Base-by-base conservation (phyloP, 192 early-diverging fungal species). In the Coemansia javaensis region DNA sequence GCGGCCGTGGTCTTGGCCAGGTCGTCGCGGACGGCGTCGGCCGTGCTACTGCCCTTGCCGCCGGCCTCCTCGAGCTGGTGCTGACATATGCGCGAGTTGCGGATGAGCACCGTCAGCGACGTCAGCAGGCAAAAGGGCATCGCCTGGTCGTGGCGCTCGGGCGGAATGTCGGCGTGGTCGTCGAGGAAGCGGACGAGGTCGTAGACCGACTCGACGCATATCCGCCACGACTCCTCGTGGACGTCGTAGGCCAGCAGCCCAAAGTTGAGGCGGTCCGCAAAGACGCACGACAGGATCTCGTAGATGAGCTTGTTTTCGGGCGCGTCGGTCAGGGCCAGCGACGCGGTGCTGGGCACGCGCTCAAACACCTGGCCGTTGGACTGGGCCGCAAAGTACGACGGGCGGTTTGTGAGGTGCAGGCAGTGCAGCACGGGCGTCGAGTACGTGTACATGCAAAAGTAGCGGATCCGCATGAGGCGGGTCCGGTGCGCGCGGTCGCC, bases 181-280 rank as follows among this genome's bases (percentile, higher is more conserved):
- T 72, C 61, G 0, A 72, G 37, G 18, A 50, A 53, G 7, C 30
- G 24, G 11, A 47, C 30, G 16, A 57, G 35, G 28, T 59, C 56
- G 25, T 64, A 46, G 7, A 64, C 44, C 25, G 46, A 41, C 3
- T 64, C 52, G 2, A 64, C 44, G 28, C 68, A 72, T 13, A 56
- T 51, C 2, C 50, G 32, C 67, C 67, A 71, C 13, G 67, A 71
- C 38, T 63, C 56, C 6, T 53, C 39, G 17, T 47, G 42, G 4
- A 71, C 28, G 35, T 71, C 67, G 44, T 63, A 59, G 14, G 67
- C 67, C 27, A 63, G 39, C 2, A 71, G 23, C 3, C 67, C 56
- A 48, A 56, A 46, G 32, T 71, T 71, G 13, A 55, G 16, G 0
- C 43, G 27, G 8, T 42, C 44, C 7, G 67, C 38, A 35, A 71